Conservation (phyloP, 148 eudicot species). For the Rhododendron williamsianum region DNA sequence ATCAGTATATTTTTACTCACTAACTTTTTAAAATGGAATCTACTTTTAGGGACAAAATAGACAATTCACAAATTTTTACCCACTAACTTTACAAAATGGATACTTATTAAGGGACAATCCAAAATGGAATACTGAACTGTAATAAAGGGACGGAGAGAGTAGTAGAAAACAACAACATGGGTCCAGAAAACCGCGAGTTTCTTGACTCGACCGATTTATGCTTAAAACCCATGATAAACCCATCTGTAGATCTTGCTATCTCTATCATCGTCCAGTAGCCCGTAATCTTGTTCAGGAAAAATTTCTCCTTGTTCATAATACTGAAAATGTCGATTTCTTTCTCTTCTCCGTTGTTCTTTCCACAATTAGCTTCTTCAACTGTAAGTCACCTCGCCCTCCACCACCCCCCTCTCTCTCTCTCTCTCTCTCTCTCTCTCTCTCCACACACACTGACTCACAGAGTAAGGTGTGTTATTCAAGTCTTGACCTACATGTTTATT, state of each 20-base stretch:
- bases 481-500: background rate
- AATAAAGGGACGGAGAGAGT: no score
- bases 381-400: conserved; percentile 12
- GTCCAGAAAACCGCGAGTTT: background rate
- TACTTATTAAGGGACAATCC: no score
- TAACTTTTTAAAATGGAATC: no score
- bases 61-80: no score
- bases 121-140: no score
- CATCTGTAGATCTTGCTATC: background rate
- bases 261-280: background rate
- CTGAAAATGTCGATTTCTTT: conserved; percentile 21
- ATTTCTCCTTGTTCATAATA: no score
- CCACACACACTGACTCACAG: no score
- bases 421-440: no score
- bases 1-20: no score
- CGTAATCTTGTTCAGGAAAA: background rate
- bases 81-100: no score
- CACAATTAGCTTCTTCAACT: background rate
- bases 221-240: conserved; percentile 16
- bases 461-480: background rate
- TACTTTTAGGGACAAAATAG: no score
- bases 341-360: conserved; percentile 16
- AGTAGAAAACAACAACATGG: no score
- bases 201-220: background rate
- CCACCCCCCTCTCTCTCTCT: background rate